Base-by-base conservation (phyloP, 2,329 filamentous ascomycete species). In the Phialemonium atrogriseum region DNA sequence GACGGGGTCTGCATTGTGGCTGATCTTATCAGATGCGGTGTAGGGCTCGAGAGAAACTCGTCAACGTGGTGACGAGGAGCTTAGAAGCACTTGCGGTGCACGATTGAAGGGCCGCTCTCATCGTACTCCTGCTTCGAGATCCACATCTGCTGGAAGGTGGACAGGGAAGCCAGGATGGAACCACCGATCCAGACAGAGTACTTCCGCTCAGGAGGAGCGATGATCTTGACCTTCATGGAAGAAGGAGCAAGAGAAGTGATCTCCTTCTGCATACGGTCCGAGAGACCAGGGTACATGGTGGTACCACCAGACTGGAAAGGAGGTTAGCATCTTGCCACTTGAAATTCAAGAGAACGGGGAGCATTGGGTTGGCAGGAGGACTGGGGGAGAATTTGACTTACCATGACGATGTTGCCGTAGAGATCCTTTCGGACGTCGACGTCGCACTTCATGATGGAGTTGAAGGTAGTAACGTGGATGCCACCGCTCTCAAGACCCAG, bases 71-170 rank as follows among this genome's bases (percentile, higher is more conserved):
- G 28, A 23, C 13, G 19, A 12, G 19, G n/a, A 19, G 78, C 81
- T 94, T 94, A 95, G 84, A 95, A 95, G 85, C 89, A 95, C 86
- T 95, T 96, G 82, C 88, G 85, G 84, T 96, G 89, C 58, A 96
- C 89, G 62, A 96, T 96, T 60, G 88, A 95, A 56, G 89, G 91
- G 72, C 89, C 89, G 68, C 83, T 91, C 86, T 96, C 91, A 76
- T 98, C 91, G 81, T 96, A 96, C 78, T 96, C 89, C 76, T 98
- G 91, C 87, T 98, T 98, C 58, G 91, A 98, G 81, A 98, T 96
- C 91, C 91, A 98, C 91, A 98, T 98, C 76, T 98, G 91, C 79
- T 98, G 91, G 89, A 98, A 98, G 69, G 91, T 98, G 53, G 91
- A 98, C 58, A 98, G 84, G 47, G 91, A 98, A 55, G 91, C 91